Evolutionary conservation across 768 basidiomycete genomes (phyloP).

Genomic region (Boletus patriciae): DNA sequence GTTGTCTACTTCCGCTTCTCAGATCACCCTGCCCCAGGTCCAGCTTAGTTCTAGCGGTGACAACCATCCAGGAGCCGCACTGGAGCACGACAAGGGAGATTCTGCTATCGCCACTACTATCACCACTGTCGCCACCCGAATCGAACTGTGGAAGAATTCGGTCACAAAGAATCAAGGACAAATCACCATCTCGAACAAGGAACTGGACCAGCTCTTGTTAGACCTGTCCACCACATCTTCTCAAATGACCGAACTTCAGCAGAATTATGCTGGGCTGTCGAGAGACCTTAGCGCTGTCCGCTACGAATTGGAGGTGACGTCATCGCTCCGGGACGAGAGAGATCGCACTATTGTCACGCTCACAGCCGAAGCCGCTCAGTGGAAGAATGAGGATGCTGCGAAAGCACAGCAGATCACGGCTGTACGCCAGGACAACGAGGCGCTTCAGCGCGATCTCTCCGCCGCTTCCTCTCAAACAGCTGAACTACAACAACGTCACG

Average conservation of each 20-base stretch:
- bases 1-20: background rate
- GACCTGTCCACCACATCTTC: constrained; percentile 1
- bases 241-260: background rate
- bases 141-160: background rate
- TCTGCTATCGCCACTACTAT: background rate
- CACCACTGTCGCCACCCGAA: background rate
- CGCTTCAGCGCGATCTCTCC: background rate
- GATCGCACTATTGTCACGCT: too few relatives aligned
- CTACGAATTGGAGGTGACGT: background rate
- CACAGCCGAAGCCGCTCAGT: too few relatives aligned
- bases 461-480: background rate
- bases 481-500: background rate
- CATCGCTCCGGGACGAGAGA: background rate
- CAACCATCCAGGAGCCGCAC: too few relatives aligned
- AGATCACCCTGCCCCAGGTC: background rate
- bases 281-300: background rate
- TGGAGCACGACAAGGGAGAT: background rate
- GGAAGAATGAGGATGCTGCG: background rate
- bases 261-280: background rate
- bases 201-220: constrained; percentile 6
- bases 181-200: constrained; percentile 1
- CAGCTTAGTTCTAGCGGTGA: background rate
- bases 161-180: too few relatives aligned
- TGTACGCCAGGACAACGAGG: background rate
- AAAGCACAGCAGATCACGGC: background rate